Conservation (phyloP, 768 basidiomycete genomes). For the Sarcomyxa edulis region DNA sequence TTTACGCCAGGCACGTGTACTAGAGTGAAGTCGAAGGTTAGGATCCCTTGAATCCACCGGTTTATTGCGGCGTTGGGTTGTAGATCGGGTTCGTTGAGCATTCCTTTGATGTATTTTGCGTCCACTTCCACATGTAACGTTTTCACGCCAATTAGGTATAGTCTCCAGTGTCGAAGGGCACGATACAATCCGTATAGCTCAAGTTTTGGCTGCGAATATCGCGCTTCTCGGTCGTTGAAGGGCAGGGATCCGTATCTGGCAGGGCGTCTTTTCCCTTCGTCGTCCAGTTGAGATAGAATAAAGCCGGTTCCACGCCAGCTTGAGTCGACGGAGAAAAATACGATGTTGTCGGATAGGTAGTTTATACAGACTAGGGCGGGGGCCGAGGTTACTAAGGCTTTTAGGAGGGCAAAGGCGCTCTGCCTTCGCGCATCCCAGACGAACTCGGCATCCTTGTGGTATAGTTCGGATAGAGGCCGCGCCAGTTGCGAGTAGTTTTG, state of each 20-base stretch:
- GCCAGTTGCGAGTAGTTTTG: constrained; percentile 9
- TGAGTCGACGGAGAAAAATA: constrained; percentile 27
- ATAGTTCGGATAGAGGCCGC: constrained; percentile 13
- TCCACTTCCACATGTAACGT: constrained; percentile 34
- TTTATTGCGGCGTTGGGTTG: constrained; percentile 32
- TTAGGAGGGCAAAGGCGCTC: constrained; percentile 15
- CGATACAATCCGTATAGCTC: constrained; percentile 28
- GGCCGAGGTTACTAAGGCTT: constrained; percentile 3
- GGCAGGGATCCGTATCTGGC: constrained; percentile 24
- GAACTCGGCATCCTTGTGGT: constrained; percentile 15
- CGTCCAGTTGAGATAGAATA: constrained; percentile 24
- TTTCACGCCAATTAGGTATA: constrained; percentile 14
- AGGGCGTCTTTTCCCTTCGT: constrained; percentile 13
- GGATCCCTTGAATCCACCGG: constrained; percentile 33
- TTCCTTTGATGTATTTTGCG: constrained; percentile 35
- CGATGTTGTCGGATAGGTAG: constrained; percentile 16
- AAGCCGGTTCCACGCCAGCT: constrained; percentile 20
- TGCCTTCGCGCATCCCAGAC: constrained; percentile 16
- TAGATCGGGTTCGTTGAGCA: constrained; percentile 33
- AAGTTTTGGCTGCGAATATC: constrained; percentile 28
- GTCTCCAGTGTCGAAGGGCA: constrained; percentile 14
- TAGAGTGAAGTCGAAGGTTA: constrained; percentile 30
- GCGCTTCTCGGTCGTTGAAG: constrained; percentile 17
- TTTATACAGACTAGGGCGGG: constrained; percentile 23
- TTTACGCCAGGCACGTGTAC: constrained; percentile 28